Conservation (phyloP, 2,329 filamentous ascomycete species). For the Claviceps sp. region DNA sequence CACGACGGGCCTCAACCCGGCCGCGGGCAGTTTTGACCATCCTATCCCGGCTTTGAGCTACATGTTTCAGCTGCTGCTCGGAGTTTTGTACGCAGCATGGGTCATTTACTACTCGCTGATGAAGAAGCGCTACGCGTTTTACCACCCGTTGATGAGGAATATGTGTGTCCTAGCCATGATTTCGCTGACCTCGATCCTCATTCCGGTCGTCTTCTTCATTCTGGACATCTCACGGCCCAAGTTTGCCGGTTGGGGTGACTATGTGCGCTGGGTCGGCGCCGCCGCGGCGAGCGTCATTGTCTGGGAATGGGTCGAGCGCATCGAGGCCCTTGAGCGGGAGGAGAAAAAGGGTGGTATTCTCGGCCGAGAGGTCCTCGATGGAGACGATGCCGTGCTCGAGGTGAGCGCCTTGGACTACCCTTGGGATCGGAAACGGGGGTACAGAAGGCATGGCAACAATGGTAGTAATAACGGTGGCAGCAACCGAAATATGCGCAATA, state of each 20-base stretch:
- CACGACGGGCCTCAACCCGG: slow-evolving; percentile 35
- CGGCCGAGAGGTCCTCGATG: slow-evolving; percentile 82
- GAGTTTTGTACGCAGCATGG: slow-evolving; percentile 82
- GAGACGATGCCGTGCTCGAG: slow-evolving; percentile 86
- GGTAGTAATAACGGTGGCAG: slow-evolving; percentile 10
- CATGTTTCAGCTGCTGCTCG: slow-evolving; percentile 76
- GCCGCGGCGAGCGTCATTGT: slow-evolving; percentile 92
- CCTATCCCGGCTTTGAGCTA: slow-evolving; percentile 87
- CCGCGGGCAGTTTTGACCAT: slow-evolving; percentile 68
- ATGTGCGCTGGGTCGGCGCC: slow-evolving; percentile 91
- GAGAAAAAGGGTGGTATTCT: slow-evolving; percentile 90
- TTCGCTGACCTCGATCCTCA: slow-evolving; percentile 68
- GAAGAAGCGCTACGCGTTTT: slow-evolving; percentile 83
- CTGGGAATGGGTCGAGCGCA: slow-evolving; percentile 96
- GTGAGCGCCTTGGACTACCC: slow-evolving; percentile 36
- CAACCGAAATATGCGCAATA: slow-evolving; percentile 11
- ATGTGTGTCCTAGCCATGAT: slow-evolving; percentile 69
- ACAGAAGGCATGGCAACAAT: slow-evolving; percentile 21
- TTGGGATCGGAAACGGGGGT: slow-evolving; percentile 29
- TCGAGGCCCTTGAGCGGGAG: slow-evolving; percentile 81
- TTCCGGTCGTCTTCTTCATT: slow-evolving; percentile 87
- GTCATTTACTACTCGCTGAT: slow-evolving; percentile 88
- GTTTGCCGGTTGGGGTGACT: slow-evolving; percentile 86
- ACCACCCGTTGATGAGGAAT: slow-evolving; percentile 81
- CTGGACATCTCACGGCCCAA: slow-evolving; percentile 76